Evolutionary conservation across 23 red algal genomes (phyloP).

Genomic region (Gracilaria vermiculophylla): DNA sequence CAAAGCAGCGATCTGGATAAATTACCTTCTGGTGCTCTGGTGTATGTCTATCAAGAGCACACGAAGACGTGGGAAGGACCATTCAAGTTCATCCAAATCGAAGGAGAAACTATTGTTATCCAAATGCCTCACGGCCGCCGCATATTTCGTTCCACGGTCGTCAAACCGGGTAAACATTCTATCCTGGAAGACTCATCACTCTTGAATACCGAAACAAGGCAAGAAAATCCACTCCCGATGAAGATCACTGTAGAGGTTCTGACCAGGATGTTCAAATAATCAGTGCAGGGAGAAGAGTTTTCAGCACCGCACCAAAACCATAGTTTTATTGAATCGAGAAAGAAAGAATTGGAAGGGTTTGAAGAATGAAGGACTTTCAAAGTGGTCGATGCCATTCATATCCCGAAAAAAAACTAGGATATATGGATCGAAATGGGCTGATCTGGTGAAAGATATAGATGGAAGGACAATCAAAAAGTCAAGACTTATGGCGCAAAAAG

Average conservation of each 20-base stretch:
- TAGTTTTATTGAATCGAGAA: background rate
- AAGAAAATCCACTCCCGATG: background rate
- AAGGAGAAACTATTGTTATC: conserved; percentile 1
- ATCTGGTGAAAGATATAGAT: background rate
- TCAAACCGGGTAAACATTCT: background rate
- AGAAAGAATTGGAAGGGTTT: background rate
- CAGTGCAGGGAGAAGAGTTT: background rate
- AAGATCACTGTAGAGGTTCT: background rate
- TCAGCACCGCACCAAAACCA: background rate
- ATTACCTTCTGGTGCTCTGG: background rate
- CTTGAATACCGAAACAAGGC: background rate
- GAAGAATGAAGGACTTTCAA: background rate
- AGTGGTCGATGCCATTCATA: background rate
- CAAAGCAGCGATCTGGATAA: background rate
- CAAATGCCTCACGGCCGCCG: background rate
- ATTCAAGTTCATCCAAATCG: background rate
- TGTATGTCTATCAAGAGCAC: background rate
- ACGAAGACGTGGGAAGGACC: conserved; percentile 1
- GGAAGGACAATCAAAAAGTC: background rate
- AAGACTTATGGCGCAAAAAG: background rate
- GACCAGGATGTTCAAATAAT: background rate
- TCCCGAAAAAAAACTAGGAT: background rate
- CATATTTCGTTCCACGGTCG: conserved; percentile 8
- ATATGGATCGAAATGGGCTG: background rate
- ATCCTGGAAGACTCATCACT: background rate